Evolutionary conservation across 805 yeast genomes (phyloP), one percentile per base, ranked within the genome.

Genomic region (Yamadazyma sp.): DNA sequence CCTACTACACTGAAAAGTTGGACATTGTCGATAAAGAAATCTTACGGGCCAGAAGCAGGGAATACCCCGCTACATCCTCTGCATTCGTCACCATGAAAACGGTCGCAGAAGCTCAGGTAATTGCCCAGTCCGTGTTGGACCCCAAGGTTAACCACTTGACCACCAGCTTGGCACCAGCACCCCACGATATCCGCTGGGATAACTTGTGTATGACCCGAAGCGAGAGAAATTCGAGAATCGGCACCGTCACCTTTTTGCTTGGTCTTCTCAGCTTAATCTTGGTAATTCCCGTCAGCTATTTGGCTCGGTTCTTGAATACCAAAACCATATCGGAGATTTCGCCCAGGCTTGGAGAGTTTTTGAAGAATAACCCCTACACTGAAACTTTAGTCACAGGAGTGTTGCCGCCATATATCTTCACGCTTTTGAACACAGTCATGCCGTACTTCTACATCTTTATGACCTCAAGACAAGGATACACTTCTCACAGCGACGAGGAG

Each of bases 51-150:
- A 72, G 96, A 37, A 66, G 63, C 20, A 71, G 80, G 35, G 84
- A 83, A 45, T 86, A 80, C 52, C 78, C 86, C 0, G 83, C 96
- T 0, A 86, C 95, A 0, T 88, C 95, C 19, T 83, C 91, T 0
- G 97, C 98, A 0, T 91, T 91, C 60, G 79, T 91, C 6, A 93
- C 98, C 0, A 85, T 91, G 96, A 91, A 86, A 47, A 77, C 93
- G 0, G 97, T 89, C 3, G 95, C 96, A 0, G 82, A 89, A 48
- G 97, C 98, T 2, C 99, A 91, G 58, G 83, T 89, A 86, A 82
- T 93, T 19, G 96, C 97, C 0, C 99, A 93, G 58, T 93, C 97
- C 0, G 90, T 91, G 0, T 59, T 93, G 41, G 96, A 90, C 55
- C 97, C 97, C 0, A 75, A 85, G 40, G 88, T 93, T 6, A 82